Conservation (phyloP, 2,329 filamentous ascomycete species). For the Pseudogymnoascus sp. region DNA sequence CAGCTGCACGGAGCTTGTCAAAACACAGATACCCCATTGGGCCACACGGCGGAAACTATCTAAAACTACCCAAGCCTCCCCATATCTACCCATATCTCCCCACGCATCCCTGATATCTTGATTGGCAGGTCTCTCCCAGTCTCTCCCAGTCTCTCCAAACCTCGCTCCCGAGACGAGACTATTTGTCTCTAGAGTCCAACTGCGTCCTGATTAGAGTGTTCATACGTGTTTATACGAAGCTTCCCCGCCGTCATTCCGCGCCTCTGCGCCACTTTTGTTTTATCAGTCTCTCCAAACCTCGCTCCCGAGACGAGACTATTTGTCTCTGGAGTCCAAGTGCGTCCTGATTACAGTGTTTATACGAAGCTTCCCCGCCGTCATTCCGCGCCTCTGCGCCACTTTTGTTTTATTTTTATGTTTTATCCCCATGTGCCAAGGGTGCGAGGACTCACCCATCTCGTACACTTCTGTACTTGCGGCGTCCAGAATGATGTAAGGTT, state of each 20-base stretch:
- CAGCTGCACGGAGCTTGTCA: background rate
- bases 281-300: background rate
- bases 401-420: background rate
- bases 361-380: background rate
- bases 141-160: too few species aligned
- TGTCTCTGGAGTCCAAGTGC: background rate
- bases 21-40: background rate
- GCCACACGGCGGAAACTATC: background rate
- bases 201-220: background rate
- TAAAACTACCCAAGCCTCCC: background rate
- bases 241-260: background rate
- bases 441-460: background rate
- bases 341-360: background rate
- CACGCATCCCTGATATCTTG: background rate
- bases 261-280: background rate
- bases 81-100: background rate
- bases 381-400: background rate
- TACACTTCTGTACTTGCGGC: background rate
- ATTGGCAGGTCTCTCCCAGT: background rate
- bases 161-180: background rate
- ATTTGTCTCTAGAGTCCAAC: background rate
- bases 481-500: background rate
- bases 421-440: background rate
- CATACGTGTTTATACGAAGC: background rate
- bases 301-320: background rate